Conservation (phyloP, 148 eudicot genomes). For the Arbutus unedo region DNA sequence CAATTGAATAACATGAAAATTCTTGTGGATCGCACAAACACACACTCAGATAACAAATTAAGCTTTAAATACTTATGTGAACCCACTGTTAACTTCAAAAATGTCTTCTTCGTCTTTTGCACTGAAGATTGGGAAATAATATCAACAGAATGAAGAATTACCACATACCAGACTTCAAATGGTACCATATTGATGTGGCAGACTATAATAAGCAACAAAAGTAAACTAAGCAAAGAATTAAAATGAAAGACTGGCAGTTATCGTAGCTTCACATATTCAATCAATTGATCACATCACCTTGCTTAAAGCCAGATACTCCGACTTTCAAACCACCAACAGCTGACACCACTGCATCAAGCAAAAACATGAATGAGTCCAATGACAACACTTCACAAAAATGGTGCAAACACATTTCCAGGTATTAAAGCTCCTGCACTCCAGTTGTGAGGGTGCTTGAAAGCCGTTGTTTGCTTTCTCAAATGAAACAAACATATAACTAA, state of each 20-base stretch:
- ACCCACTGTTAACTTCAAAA: neutral
- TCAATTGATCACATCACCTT: constrained; percentile 45
- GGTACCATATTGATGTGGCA: neutral
- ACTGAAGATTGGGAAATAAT: neutral
- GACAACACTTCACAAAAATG: neutral
- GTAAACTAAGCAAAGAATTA: neutral
- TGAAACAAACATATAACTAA: neutral
- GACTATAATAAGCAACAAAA: constrained; percentile 8
- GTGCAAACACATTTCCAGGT: neutral
- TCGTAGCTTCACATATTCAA: neutral
- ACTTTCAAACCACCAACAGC: constrained; percentile 92
- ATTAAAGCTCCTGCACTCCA: neutral
- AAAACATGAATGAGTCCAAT: constrained; percentile 9
- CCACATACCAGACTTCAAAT: neutral
- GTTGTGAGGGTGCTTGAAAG: neutral
- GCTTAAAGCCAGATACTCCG: constrained; percentile 61
- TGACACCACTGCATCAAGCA: constrained; percentile 64
- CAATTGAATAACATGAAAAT: neutral
- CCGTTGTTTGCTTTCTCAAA: neutral
- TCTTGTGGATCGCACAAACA: neutral
- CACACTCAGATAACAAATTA: neutral
- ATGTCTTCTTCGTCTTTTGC: constrained; percentile 11
- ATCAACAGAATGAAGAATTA: neutral
- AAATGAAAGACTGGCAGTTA: neutral
- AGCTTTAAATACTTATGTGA: neutral